Percentiles rank a stretch among this genome's conserved stretches.
Evolutionary conservation across 2,329 filamentous ascomycete species (phyloP).

Genomic region (Magnaporthales sp.): DNA sequence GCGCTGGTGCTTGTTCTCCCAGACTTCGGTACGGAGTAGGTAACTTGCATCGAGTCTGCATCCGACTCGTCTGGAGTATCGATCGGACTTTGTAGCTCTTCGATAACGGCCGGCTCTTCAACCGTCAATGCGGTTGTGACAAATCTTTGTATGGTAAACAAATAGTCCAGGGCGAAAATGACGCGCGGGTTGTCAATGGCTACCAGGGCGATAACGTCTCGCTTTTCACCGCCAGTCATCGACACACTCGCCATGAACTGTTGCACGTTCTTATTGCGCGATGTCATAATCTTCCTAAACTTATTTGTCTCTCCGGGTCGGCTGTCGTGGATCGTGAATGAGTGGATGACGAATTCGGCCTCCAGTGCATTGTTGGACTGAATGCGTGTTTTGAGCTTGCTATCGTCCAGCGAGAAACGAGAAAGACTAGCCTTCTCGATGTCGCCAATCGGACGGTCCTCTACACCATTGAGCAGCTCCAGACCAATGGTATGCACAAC

Average conservation of each 20-base stretch:
- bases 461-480: conserved; percentile 72
- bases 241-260: conserved; percentile 98
- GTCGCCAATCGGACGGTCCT: conserved; percentile 70
- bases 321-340: conserved; percentile 90
- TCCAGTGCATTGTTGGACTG: conserved; percentile 86
- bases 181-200: conserved; percentile 91
- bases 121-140: conserved; percentile 61
- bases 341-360: conserved; percentile 85
- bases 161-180: conserved; percentile 91
- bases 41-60: conserved; percentile 45
- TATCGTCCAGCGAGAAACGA: conserved; percentile 89
- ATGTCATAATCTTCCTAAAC: conserved; percentile 96
- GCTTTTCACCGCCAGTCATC: conserved; percentile 76
- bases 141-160: conserved; percentile 83
- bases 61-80: conserved; percentile 53
- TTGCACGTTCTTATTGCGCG: conserved; percentile 89
- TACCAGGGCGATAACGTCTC: conserved; percentile 79
- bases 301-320: conserved; percentile 86
- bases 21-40: conserved; percentile 28
- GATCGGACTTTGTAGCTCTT: conserved; percentile 43
- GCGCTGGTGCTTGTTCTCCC: conserved; percentile 14
- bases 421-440: conserved; percentile 76
- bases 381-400: conserved; percentile 84
- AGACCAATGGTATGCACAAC: conserved; percentile 79
- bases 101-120: conserved; percentile 44